Evolutionary conservation across 768 basidiomycete species (phyloP), one percentile per base, ranked within the genome.

Genomic region (Stropharia rugosoannulata): DNA sequence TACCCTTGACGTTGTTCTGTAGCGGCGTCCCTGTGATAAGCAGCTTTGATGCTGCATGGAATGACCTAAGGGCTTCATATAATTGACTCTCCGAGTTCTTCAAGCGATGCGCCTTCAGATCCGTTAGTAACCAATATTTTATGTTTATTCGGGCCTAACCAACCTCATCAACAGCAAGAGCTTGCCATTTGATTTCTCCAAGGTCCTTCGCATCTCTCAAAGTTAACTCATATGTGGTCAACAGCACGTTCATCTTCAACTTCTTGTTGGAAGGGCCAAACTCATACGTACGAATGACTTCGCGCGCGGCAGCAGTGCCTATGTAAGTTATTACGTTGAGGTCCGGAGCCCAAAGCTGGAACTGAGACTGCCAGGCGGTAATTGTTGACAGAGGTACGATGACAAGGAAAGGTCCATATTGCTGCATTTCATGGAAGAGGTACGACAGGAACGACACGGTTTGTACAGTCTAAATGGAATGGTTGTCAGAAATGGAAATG

Each of bases 1-100:
- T 63, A 94, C 95, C 95, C 79, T 94, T 98, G 64, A 99, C 96
- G 68, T 97, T 99, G 76, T 99, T 99, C 71, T 99, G 97, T 52
- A 99, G 77, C 22, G 97, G 97, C 2, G 97, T 99, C 13, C 97
- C 97, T 1, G 97, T 99, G 68, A 99, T 98, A 63, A 99, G 85
- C 54, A 99, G 81, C 74, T 96, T 95, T 37, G 91, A 94, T 4
- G 90, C 89, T 42, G 94, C 89, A 45, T 85, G 82, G 76, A 98
- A 99, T 59, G 90, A 83, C 65, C 84, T 80, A 52, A 99, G 78
- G 4, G 95, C 95, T 68, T 98, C 94, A 71, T 98, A 98, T 51
- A 99, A 71, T 74, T 98, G 95, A 63, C 92, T 93, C 71, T 98
- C 97, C 53, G 91, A 93, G 72, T 99, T 98, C 80, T 99, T 99